phyloP scores from a whole-genome alignment of 2,329 filamentous ascomycete species.

The Cladophialophora bantiana region DNA sequence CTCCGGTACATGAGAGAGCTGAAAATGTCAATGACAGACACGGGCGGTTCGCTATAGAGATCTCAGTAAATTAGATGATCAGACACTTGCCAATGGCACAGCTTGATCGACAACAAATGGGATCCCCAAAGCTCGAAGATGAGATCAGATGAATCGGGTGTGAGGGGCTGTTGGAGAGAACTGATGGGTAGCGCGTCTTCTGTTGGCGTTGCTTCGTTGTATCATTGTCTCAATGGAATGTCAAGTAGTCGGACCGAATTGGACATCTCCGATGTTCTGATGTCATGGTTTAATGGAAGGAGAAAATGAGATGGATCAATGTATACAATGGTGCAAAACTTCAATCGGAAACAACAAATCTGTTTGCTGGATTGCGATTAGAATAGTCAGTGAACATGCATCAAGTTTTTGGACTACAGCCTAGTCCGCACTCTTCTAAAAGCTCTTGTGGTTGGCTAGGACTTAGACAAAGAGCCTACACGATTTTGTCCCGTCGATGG shows the following conservation, averaged over 20 bases:
- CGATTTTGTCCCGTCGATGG: neutral
- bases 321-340: neutral
- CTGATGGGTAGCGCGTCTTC: neutral
- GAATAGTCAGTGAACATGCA: neutral
- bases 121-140: too few species aligned
- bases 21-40: too few species aligned
- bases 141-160: neutral
- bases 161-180: neutral
- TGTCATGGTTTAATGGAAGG: neutral
- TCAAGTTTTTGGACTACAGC: neutral
- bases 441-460: neutral
- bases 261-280: neutral
- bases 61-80: too few species aligned
- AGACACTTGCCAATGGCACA: too few species aligned
- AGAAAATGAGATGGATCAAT: neutral
- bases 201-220: neutral
- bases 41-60: too few species aligned
- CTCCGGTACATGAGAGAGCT: too few species aligned
- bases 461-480: neutral
- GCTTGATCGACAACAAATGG: too few species aligned
- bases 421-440: neutral
- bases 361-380: neutral
- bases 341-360: neutral
- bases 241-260: neutral
- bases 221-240: neutral